Evolutionary conservation across 1,139 yeast genomes (phyloP), one percentile per base, ranked within the genome.

Genomic region (Kurtzmaniella quercitrusa): DNA sequence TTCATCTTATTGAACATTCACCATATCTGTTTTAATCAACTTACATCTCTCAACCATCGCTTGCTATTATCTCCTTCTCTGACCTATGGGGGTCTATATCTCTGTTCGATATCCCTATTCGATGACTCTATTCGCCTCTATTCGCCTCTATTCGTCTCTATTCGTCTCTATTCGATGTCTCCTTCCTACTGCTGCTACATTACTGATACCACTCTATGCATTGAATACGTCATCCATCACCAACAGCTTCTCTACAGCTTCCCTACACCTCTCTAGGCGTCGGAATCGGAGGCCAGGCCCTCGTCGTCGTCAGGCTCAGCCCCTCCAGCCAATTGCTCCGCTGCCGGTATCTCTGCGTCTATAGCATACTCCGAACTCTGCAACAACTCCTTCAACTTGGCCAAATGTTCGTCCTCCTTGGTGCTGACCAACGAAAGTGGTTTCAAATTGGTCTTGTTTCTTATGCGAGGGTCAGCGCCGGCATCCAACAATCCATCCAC

Each of bases 401-500:
- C n/a, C 38, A 36, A 21, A 21, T 36, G 23, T 17, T 70, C 73
- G 37, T 77, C 75, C 41, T 79, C 77, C 12, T 72, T 68, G 25
- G 63, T 69, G n/a, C 23, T 18, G 11, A 81, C 84, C 50, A 90
- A 70, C 54, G 88, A 89, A 38, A 85, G 71, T 11, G 98, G 96
- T 55, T 77, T 84, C 56, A 84, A 77, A 24, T 85, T 54, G 48
- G 58, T 60, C 29, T 52, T 58, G 51, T 73, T 75, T 23, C 56
- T 54, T 34, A 70, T 62, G 44, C 74, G 53, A n/a, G 95, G 90
- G 63, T 91, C 95, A 1, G 95, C 83, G 2, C 98, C 98, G 31
- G 95, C 96, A 56, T 91, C 97, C 47, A 93, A 71, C 50, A 93
- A 73, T 60, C 85, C 86, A 56, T 89, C 95, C 8, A 82, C 74